A percentile compares a stretch with the other conserved stretches of the same genome.
These are phyloP conservation scores for Solidago caesia DNA, from an alignment of 129 eudicot species.

Conservation along the genomic window DNA sequence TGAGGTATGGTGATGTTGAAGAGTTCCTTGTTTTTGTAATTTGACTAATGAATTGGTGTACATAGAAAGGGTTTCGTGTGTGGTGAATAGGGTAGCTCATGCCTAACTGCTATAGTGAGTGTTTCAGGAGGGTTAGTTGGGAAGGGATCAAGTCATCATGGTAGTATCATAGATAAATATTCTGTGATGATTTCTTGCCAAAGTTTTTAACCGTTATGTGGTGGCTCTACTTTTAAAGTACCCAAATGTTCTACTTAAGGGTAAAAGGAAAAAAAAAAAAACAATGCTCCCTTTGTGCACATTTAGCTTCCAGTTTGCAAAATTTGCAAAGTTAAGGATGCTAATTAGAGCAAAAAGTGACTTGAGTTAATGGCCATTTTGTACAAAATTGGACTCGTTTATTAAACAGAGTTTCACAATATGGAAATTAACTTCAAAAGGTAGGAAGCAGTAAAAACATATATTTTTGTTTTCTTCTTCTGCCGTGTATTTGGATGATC, in stretches of 20 bases:
- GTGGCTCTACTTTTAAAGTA: not conserved
- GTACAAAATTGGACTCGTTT: not conserved
- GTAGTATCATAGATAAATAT: not conserved
- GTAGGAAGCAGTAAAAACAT: not conserved
- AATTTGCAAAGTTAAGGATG: too few species aligned
- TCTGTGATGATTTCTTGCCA: not conserved
- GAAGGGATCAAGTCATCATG: not conserved
- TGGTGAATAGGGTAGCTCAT: not conserved
- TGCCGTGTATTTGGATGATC: not conserved
- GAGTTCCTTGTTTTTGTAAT: not conserved
- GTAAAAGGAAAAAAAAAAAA: not conserved
- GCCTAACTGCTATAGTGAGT: too few species aligned
- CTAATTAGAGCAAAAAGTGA: not conserved
- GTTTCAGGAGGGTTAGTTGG: not conserved
- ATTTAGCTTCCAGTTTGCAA: too few species aligned
- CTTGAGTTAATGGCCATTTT: slow-evolving; percentile 16
- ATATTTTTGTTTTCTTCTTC: not conserved
- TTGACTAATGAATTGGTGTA: not conserved
- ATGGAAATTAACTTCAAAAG: not conserved
- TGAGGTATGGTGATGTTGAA: not conserved
- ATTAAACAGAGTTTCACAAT: not conserved
- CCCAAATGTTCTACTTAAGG: not conserved
- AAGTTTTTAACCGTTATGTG: not conserved
- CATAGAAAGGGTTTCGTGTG: not conserved
- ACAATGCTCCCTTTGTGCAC: not conserved